Base-by-base conservation (phyloP, 139 green algal genomes). In the Limnomonas spitsbergensis region DNA sequence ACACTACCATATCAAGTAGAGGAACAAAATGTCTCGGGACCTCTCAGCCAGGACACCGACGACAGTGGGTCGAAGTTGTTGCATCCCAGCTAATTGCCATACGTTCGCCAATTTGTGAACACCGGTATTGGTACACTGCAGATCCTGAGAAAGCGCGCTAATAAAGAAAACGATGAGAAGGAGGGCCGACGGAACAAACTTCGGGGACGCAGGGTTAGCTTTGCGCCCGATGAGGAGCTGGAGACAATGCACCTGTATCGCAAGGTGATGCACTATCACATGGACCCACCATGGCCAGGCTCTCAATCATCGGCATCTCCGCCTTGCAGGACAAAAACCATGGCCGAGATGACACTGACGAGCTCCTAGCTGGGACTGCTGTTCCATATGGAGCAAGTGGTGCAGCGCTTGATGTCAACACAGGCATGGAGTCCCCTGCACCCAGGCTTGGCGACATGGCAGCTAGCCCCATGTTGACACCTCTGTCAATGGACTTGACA, bases 221-320 rank as follows among this genome's bases (percentile, higher is more conserved):
- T 94, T 81, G 90, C 90, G 27, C 90, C 90, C 4, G 90, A 92
- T 54, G 83, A 89, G 4, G 86, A 91, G 77, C 87, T 94, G 34
- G 78, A 90, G 40, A 93, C 85, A 0, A 89, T 88, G 84, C 89
- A 92, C 73, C 74, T 92, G 39, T 94, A 88, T 54, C 69, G 54
- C 2, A 87, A 86, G 83, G 88, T 87, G 24, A 53, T 26, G 35
- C 20, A 9, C 39, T 40, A 31, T 61, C n/a, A n/a, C n/a, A n/a
- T n/a, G n/a, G n/a, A n/a, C n/a, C 36, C 31, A 34, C 66, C 9
- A 76, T 76, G 76, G 54, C n/a, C n/a, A n/a, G n/a, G n/a, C n/a
- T n/a, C n/a, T n/a, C n/a, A n/a, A n/a, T n/a, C n/a, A n/a, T n/a
- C 24, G 61, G 20, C 3, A 70, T 7, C 61, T 34, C 24, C 34